Evolutionary conservation across 2,329 filamentous ascomycete genomes (phyloP).

Genomic region (Tolypocladium guangdongense): DNA sequence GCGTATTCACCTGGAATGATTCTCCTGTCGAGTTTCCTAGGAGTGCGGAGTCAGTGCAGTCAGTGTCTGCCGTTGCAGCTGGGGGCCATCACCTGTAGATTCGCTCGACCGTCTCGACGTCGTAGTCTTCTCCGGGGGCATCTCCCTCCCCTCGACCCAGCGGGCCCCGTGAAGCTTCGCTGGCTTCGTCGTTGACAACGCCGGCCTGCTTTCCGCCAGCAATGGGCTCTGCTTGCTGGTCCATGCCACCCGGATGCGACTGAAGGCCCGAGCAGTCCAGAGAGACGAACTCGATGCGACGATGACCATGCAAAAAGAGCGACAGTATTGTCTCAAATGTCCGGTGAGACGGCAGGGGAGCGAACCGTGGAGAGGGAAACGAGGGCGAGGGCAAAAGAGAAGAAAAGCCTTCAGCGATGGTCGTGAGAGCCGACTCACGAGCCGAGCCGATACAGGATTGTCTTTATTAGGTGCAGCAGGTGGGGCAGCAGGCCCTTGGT

Average conservation of each 20-base stretch:
- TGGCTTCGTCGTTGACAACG: background rate
- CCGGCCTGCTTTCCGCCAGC: background rate
- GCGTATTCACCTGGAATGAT: conserved; percentile 44
- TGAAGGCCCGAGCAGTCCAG: background rate
- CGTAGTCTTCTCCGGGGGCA: conserved; percentile 24
- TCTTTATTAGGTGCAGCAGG: background rate
- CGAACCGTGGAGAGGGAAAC: background rate
- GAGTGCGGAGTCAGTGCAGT: background rate
- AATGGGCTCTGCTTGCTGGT: background rate
- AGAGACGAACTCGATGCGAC: background rate
- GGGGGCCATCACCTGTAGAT: conserved; percentile 32
- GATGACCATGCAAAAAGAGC: background rate
- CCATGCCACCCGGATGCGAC: background rate
- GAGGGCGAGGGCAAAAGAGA: too few relatives aligned
- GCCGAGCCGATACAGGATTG: background rate
- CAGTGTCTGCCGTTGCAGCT: background rate
- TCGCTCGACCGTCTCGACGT: conserved; percentile 39
- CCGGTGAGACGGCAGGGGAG: background rate
- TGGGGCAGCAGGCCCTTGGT: background rate
- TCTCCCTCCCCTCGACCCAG: background rate
- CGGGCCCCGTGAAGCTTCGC: background rate
- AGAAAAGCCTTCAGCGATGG: background rate
- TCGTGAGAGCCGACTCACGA: too few relatives aligned
- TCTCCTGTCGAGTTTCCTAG: conserved; percentile 43
- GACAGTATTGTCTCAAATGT: background rate